Evolutionary conservation across 768 basidiomycete genomes (phyloP).

Genomic region (Coprinellus micaceus): DNA sequence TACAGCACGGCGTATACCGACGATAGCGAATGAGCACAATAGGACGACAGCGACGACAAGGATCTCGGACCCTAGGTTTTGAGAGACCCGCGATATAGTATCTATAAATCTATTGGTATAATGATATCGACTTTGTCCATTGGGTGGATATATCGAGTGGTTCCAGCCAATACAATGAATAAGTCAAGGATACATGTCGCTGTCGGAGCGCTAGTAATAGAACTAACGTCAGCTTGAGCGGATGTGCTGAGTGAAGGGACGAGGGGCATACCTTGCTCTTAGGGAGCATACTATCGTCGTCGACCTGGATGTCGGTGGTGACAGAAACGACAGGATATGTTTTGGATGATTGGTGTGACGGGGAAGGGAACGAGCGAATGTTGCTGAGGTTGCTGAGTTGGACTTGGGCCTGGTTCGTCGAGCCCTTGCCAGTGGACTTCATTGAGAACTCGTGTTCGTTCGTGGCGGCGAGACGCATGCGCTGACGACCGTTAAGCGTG

Average conservation of each 20-base stretch:
- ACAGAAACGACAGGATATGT: slow-evolving; percentile 7
- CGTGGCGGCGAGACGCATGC: not conserved
- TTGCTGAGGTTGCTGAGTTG: slow-evolving; percentile 2
- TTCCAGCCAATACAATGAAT: no score
- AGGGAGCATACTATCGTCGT: not conserved
- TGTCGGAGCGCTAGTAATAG: not conserved
- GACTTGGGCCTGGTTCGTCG: not conserved
- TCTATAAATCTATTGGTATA: no score
- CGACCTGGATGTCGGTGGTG: not conserved
- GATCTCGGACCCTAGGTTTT: no score
- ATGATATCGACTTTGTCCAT: no score
- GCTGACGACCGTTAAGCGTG: slow-evolving; percentile 4
- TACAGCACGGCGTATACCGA: no score
- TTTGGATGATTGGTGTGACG: not conserved
- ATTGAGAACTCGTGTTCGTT: not conserved
- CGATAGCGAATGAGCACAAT: no score
- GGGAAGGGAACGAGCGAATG: not conserved
- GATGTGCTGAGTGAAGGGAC: not conserved
- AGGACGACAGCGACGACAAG: no score
- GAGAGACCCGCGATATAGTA: no score
- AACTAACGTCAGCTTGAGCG: not conserved
- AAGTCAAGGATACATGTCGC: not conserved
- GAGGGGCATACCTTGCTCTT: slow-evolving; percentile 1
- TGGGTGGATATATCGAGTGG: no score
- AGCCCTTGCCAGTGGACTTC: not conserved